phyloP scores from a whole-genome alignment of 495 filamentous ascomycete genomes.

The Trichoderma erinaceum region DNA sequence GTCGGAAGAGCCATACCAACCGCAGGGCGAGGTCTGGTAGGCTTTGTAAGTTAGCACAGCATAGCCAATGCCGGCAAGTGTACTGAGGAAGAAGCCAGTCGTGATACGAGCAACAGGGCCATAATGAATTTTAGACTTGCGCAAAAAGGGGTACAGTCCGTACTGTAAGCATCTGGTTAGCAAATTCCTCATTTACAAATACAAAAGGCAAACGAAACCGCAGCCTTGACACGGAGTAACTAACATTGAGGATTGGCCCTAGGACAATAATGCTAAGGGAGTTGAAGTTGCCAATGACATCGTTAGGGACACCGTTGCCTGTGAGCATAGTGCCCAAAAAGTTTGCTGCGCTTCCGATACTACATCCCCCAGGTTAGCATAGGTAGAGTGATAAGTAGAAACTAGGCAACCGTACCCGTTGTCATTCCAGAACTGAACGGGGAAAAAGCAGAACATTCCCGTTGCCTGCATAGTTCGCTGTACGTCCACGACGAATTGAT shows the following conservation, averaged over 20 bases:
- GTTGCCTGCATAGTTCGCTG: constrained; percentile 53
- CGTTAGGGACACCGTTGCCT: constrained; percentile 67
- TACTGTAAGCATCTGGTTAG: constrained; percentile 21
- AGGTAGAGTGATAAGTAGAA: background rate
- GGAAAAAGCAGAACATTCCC: constrained; percentile 58
- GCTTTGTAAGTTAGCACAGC: constrained; percentile 68
- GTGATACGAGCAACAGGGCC: constrained; percentile 69
- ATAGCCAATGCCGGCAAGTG: constrained; percentile 57
- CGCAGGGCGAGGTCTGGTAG: constrained; percentile 51
- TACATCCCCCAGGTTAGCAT: background rate
- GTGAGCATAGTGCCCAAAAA: constrained; percentile 57
- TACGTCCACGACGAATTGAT: constrained; percentile 53
- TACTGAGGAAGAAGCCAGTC: constrained; percentile 60
- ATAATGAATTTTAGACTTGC: constrained; percentile 58
- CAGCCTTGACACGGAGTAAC: background rate
- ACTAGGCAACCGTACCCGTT: constrained; percentile 24
- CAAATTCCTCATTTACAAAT: background rate
- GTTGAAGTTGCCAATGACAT: constrained; percentile 72
- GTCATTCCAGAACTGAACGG: constrained; percentile 62
- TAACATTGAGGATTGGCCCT: constrained; percentile 55
- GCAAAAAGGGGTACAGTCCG: constrained; percentile 59
- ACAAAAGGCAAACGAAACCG: background rate
- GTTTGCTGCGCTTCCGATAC: constrained; percentile 38
- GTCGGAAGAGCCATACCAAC: constrained; percentile 41
- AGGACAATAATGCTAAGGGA: constrained; percentile 64